phyloP scores from a whole-genome alignment of 495 filamentous ascomycete species.

The Hypoxylon cercidicola region DNA sequence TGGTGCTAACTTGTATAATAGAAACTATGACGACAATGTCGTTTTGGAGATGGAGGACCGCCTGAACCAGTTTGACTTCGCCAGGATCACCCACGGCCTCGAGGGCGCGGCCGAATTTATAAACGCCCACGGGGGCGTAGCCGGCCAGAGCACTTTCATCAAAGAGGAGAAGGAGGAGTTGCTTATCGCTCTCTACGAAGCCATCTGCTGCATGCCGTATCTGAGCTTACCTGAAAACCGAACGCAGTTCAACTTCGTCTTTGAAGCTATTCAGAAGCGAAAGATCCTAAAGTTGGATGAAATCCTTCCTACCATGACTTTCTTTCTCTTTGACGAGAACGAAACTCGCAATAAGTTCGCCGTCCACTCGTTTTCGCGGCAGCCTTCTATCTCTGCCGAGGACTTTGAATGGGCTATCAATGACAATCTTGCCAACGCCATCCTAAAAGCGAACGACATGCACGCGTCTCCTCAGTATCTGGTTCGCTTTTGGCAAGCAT shows the following conservation, averaged over 20 bases:
- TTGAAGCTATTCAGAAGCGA: slow-evolving; percentile 77
- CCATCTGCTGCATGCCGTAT: slow-evolving; percentile 63
- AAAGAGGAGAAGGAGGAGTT: slow-evolving; percentile 49
- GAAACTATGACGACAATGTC: slow-evolving; percentile 46
- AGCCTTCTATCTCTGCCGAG: slow-evolving; percentile 64
- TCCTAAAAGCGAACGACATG: slow-evolving; percentile 60
- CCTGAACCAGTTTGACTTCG: slow-evolving; percentile 58
- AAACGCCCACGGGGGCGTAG: slow-evolving; percentile 49
- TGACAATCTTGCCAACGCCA: slow-evolving; percentile 65
- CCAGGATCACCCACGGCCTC: slow-evolving; percentile 51
- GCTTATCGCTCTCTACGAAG: slow-evolving; percentile 62
- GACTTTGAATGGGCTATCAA: slow-evolving; percentile 88
- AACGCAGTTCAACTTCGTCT: slow-evolving; percentile 76
- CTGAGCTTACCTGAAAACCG: slow-evolving; percentile 51
- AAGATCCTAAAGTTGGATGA: slow-evolving; percentile 74
- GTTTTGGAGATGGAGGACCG: slow-evolving; percentile 50
- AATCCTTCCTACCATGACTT: slow-evolving; percentile 79
- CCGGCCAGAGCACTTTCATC: slow-evolving; percentile 45
- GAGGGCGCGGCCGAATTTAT: slow-evolving; percentile 51
- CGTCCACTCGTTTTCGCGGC: slow-evolving; percentile 69
- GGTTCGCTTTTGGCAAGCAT: slow-evolving; percentile 77
- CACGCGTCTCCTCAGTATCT: slow-evolving; percentile 55
- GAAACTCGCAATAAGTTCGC: slow-evolving; percentile 73
- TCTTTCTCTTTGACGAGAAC: slow-evolving; percentile 79
- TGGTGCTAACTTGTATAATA: slow-evolving; percentile 47